Evolutionary conservation across 129 eudicot genomes (phyloP), one percentile per base, ranked within the genome.

Genomic region (Solidago caesia): DNA sequence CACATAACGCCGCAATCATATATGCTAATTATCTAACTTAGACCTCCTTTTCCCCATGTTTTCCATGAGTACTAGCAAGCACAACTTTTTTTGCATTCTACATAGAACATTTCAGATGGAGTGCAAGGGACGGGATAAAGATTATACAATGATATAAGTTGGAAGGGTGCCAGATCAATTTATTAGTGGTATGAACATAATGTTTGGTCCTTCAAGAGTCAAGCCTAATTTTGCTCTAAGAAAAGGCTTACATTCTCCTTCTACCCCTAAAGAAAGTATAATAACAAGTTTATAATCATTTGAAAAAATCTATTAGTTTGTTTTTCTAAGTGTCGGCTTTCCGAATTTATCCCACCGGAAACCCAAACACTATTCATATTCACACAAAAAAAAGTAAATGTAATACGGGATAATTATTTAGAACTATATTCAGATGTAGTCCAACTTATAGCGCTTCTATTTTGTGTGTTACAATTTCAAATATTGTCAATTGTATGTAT

Each of bases 61-160:
- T 45, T 29, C 69, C 7, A 60, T 27, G 69, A 61, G 69, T 61
- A 45, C 58, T 73, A 73, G 58, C 59, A 73, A 73, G 49, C 60
- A 45, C 44, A 60, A 33, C 27, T 7, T 5, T 47, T 73, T 45
- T 46, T 45, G 56, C 77, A 44, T 45, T 44, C 45, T 15, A 60
- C 47, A 14, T 60, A 60, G 57, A 60, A 73, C 45, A 73, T 8
- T 29, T 48, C 12, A 48, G 21, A 48, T 14, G 62, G 49, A 43
- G 51, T 71, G 13, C 41, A 41, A 16, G 42, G n/a, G 15, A 16
- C 39, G 9, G 60, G 55, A 7, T 21, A 39, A 39, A 53, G 27
- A 2, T 39, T 41, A 16, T 16, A 12, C 64, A 41, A 7, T n/a
- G 52, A 49, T 11, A 10, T 47, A n/a, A 11, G 5, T 46, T 46